Evolutionary conservation across 176 grass and related monocot species (phyloP).

Genomic region (Eremochloa ophiuroides): DNA sequence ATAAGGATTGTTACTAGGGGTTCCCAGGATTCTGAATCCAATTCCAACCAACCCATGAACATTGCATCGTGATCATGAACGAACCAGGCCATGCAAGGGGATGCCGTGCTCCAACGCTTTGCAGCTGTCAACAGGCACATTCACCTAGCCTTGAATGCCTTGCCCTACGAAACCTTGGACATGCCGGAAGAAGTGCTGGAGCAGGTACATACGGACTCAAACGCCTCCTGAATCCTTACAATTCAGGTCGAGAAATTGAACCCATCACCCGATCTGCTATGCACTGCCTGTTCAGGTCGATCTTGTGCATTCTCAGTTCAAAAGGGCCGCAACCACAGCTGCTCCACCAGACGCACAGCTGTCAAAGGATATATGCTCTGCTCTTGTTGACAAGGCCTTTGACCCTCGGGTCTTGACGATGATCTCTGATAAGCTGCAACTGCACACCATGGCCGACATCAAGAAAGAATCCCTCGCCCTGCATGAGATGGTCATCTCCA

Average conservation of each 20-base stretch:
- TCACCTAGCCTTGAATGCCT: conserved; percentile 46
- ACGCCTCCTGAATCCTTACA: background rate
- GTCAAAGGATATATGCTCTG: conserved; percentile 46
- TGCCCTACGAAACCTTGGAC: conserved; percentile 55
- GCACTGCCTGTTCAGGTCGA: conserved; percentile 42
- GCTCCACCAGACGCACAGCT: conserved; percentile 55
- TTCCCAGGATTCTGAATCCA: background rate
- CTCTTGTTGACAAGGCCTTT: conserved; percentile 29
- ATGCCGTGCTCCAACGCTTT: conserved; percentile 41
- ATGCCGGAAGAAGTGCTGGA: conserved; percentile 85
- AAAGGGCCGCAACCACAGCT: conserved; percentile 45
- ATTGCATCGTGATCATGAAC: background rate
- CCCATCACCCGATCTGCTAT: background rate
- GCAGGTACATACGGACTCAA: conserved; percentile 52
- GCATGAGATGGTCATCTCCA: conserved; percentile 83
- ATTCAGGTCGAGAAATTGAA: too few species aligned
- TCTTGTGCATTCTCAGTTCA: conserved; percentile 83
- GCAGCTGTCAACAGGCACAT: conserved; percentile 51
- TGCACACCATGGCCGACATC: conserved; percentile 73
- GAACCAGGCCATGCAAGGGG: conserved; percentile 50
- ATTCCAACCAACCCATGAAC: background rate
- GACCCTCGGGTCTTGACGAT: conserved; percentile 43
- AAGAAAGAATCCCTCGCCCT: conserved; percentile 82
- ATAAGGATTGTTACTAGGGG: too few species aligned
- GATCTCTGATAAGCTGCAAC: conserved; percentile 79